Conservation (phyloP, 768 basidiomycete species). For the Brasilioporus rufonigricans region DNA sequence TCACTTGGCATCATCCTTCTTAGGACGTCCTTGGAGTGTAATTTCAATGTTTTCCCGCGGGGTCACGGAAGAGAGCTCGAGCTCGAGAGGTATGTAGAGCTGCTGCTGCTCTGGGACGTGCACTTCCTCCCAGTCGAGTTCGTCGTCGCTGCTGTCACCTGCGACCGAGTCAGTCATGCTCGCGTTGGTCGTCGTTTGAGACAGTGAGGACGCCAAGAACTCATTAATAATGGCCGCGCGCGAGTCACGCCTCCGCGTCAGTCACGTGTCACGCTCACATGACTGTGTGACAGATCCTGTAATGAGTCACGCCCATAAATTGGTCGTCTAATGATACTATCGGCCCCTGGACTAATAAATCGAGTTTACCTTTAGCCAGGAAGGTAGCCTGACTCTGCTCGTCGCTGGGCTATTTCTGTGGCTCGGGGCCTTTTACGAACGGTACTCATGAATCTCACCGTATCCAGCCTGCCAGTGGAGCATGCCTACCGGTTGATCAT, state of each 20-base stretch:
- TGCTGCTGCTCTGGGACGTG: slow-evolving; percentile 43
- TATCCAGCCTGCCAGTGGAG: too few species aligned
- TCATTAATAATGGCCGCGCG: slow-evolving; percentile 7
- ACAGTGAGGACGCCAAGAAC: background rate
- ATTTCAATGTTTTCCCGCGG: slow-evolving; percentile 64
- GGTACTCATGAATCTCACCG: too few species aligned
- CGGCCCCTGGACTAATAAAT: too few species aligned
- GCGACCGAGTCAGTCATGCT: slow-evolving; percentile 18
- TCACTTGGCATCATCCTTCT: slow-evolving; percentile 45
- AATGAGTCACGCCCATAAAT: background rate
- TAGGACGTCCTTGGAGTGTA: slow-evolving; percentile 51
- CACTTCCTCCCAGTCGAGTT: slow-evolving; percentile 82
- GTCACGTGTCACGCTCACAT: slow-evolving; percentile 25
- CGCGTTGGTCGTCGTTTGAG: slow-evolving; percentile 4
- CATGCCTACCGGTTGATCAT: too few species aligned
- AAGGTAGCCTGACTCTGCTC: too few species aligned
- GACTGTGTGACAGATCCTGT: background rate
- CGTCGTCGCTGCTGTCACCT: slow-evolving; percentile 52
- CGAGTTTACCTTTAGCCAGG: too few species aligned
- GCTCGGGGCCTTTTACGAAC: too few species aligned
- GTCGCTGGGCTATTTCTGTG: too few species aligned
- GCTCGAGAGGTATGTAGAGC: slow-evolving; percentile 21
- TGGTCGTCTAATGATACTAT: too few species aligned
- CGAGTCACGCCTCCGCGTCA: slow-evolving; percentile 18
- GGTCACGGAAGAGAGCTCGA: slow-evolving; percentile 25